Evolutionary conservation across 345 rosid species (phyloP), one percentile per base, ranked within the genome.

Genomic region (Pseudoturritis turrita): DNA sequence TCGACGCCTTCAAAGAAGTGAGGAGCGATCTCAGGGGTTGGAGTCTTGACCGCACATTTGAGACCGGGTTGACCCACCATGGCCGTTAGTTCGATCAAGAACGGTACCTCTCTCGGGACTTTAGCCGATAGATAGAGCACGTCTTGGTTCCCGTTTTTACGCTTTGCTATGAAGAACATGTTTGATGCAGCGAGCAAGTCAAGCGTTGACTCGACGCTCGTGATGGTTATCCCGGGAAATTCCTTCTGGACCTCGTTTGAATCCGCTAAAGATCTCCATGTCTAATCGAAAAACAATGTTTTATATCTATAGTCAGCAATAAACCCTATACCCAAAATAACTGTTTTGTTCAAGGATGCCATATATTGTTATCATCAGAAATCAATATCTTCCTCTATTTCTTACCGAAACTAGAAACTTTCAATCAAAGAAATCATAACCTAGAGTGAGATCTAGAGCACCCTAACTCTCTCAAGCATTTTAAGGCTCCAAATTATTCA

Each of bases 191-290:
- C 90, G 46, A 94, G 83, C 54, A 73, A 77, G 23, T 94, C 97
- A 1, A 91, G 78, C 3, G 88, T 91, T 47, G 85, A 72, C 51
- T 94, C 96, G 0, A 82, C 81, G 14, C 77, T 80, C 62, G 75
- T 81, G 79, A 94, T 67, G 10, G 70, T 84, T 56, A 86, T 60
- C 61, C 79, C 87, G 14, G 96, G 86, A 57, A 94, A 87, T 33
- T 91, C 98, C 74, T 77, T 91, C 11, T 79, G 84, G 43, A 89
- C 86, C 81, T 94, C 96, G 17, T 91, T 89, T 47, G 92, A 77
- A 79, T 91, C 97, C 0, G 98, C 93, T 44, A 91, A 84, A 14
- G 93, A 91, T 68, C 97, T 86, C 98, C 97, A 91, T 61, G 97
- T 89, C 98, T 94, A 81, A 65, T 52, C 33, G 22, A 10, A 47